A percentile compares a stretch with the other conserved stretches of the same genome.
Evolutionary conservation across 352 stramenopile genomes (phyloP).

Genomic region (Pythium aristosporum): DNA sequence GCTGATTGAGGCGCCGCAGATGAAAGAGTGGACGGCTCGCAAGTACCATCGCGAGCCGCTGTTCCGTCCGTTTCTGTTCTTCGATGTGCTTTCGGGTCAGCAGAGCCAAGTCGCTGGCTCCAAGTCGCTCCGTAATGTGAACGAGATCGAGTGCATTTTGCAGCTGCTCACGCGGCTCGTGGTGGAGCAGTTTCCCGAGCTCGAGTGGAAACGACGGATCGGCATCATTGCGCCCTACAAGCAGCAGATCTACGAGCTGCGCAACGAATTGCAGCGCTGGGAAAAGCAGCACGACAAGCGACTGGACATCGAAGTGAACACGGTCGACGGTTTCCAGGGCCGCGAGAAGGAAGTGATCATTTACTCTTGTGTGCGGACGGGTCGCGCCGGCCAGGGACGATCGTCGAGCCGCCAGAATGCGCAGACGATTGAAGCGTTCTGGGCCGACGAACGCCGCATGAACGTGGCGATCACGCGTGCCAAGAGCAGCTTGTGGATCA

Average conservation of each 20-base stretch:
- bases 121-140: constrained; percentile 76
- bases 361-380: constrained; percentile 96
- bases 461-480: constrained; percentile 98
- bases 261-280: constrained; percentile 64
- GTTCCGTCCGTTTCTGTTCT: constrained; percentile 68
- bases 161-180: constrained; percentile 90
- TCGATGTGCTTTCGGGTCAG: constrained; percentile 52
- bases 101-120: constrained; percentile 74
- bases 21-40: constrained; percentile 77
- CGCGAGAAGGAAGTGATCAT: constrained; percentile 98
- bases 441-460: constrained; percentile 96
- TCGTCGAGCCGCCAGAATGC: constrained; percentile 28
- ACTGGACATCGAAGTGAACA: constrained; percentile 88
- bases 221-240: constrained; percentile 99
- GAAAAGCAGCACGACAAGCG: constrained; percentile 44
- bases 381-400: constrained; percentile 72
- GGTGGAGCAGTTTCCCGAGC: constrained; percentile 67
- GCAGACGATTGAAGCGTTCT: constrained; percentile 81
- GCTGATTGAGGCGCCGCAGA: constrained; percentile 84
- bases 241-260: constrained; percentile 93
- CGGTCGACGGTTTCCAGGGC: constrained; percentile 97
- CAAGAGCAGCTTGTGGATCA: constrained; percentile 92
- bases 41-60: constrained; percentile 45
- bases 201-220: constrained; percentile 90
- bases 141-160: constrained; percentile 71